Conservation (phyloP, 2,329 filamentous ascomycete genomes). For the Trichoderma atroviride region DNA sequence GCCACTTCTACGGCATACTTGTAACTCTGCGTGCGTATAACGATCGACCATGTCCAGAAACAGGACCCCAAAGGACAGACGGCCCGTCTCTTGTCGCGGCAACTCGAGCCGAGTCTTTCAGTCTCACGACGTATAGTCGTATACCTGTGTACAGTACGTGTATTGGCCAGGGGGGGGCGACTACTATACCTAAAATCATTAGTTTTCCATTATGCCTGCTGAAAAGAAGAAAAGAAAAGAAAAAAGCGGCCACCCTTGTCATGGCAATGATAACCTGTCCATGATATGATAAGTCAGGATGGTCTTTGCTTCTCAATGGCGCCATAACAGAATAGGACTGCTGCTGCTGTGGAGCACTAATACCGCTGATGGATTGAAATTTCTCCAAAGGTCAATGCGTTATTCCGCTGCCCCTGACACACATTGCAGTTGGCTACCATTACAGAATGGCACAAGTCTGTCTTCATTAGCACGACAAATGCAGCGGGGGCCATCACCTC, state of each 20-base stretch:
- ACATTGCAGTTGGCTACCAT: conserved; percentile 2
- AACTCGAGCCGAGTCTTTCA: conserved; percentile 13
- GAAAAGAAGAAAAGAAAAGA: neutral
- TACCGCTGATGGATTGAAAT: neutral
- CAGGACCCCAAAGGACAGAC: neutral
- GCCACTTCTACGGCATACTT: neutral
- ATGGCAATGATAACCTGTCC: neutral
- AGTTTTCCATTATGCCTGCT: neutral
- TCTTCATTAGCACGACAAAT: neutral
- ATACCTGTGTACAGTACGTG: neutral
- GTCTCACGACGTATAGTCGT: neutral
- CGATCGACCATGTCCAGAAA: neutral
- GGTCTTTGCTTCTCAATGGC: conserved; percentile 6
- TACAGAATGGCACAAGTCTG: neutral
- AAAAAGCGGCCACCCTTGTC: neutral
- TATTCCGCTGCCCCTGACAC: conserved; percentile 16
- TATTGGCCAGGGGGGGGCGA: neutral
- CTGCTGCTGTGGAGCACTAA: neutral
- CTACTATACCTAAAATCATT: neutral
- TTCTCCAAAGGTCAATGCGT: neutral
- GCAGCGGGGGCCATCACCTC: conserved; percentile 12
- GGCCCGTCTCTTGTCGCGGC: neutral
- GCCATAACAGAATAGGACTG: conserved; percentile 10
- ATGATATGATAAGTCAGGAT: neutral
- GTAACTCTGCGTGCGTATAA: neutral